Conservation (phyloP, 2,329 filamentous ascomycete genomes). For the Apiospora arundinis region DNA sequence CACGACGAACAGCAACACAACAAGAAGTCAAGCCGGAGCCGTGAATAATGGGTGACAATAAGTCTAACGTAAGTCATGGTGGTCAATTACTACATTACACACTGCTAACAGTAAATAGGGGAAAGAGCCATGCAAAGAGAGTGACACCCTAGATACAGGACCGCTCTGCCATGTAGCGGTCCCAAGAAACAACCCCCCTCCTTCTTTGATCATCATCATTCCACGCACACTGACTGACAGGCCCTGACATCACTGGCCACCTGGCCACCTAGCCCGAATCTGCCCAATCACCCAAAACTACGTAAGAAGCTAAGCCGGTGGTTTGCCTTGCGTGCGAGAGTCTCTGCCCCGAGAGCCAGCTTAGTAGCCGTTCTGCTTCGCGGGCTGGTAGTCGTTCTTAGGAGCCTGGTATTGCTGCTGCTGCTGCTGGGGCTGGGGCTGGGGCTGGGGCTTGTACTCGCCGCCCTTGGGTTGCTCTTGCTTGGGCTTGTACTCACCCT, state of each 20-base stretch:
- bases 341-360: neutral
- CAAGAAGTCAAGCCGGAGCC: neutral
- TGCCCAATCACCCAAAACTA: neutral
- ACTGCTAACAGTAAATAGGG: constrained; percentile 9
- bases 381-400: neutral
- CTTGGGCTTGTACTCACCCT: too few relatives aligned
- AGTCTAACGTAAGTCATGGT: neutral
- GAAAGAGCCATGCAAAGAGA: neutral
- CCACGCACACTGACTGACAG: neutral
- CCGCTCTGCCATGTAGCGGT: neutral
- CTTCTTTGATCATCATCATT: neutral
- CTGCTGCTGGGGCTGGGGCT: too few relatives aligned
- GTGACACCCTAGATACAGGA: neutral
- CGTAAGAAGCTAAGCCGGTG: neutral
- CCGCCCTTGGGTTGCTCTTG: too few relatives aligned
- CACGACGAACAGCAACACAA: too few relatives aligned
- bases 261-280: too few relatives aligned
- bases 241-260: neutral
- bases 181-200: neutral
- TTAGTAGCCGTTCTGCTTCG: neutral
- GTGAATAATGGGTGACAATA: too few relatives aligned
- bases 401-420: neutral
- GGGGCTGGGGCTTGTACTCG: too few relatives aligned
- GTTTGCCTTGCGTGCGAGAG: neutral
- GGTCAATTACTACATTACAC: neutral